These are phyloP conservation scores for Plasmodium knowlesi DNA, from an alignment of 169 alveolate species.

Conservation along the genomic window DNA sequence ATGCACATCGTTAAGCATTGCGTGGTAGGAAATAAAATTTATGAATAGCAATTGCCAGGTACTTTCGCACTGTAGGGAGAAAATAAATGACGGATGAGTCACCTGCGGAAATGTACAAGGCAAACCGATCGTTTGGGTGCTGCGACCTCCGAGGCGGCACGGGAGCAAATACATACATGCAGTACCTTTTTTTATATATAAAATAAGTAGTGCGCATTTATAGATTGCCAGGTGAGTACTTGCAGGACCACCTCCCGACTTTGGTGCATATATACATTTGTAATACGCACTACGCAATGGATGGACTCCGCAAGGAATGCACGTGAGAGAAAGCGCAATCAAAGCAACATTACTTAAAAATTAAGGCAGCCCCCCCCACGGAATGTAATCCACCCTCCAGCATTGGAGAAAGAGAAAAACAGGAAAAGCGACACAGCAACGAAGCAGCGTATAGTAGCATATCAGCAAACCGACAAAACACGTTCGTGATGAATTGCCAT, in stretches of 20 bases:
- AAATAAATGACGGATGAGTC: background rate
- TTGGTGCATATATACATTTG: background rate
- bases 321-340: background rate
- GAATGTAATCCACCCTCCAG: too few species aligned
- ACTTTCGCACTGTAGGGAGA: background rate
- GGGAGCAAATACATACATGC: background rate
- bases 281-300: background rate
- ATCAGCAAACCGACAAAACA: background rate
- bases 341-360: background rate
- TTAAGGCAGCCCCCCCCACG: background rate
- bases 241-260: background rate
- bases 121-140: background rate
- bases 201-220: background rate
- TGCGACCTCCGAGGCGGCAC: background rate
- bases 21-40: background rate
- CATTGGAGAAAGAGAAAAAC: background rate
- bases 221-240: background rate
- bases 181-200: too few species aligned
- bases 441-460: background rate
- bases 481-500: background rate
- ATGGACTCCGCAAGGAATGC: background rate
- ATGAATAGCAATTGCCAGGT: background rate
- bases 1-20: background rate
- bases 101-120: background rate
- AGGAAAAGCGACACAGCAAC: background rate